Evolutionary conservation across 306 rosid species (phyloP), one percentile per base, ranked within the genome.

Genomic region (Cercis canadensis): DNA sequence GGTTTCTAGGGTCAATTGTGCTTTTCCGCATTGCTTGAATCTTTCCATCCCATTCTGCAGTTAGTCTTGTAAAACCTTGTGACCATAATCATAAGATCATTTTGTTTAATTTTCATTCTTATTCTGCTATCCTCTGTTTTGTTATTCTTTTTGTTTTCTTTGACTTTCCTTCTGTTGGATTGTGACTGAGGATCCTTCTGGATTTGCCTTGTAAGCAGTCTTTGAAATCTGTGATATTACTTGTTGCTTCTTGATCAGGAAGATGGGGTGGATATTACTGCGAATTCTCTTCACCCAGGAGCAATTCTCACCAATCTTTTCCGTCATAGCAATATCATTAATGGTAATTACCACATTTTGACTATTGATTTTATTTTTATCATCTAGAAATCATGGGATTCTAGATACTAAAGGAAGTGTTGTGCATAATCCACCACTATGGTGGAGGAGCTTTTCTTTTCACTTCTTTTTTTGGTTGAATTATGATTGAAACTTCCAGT

Each of bases 241-340:
- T 65, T 51, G 47, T 74, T 74, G 40, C 64, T 62, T 84, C 82
- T 81, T 79, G 65, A 66, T 67, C 92, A 91, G 99, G 96, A 86
- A 72, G 92, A 85, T 47, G 85, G 80, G 34, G 82, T 62, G 43
- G 69, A 86, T 57, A 85, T 89, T 67, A 89, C 87, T 33, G 97
- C 90, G 67, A 94, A 94, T 82, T 85, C 96, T 63, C 87, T 94
- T 85, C 99, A 94, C 67, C 99, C 96, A 0, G 99, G 99, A 67
- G 11, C 57, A 77, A 83, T 94, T 17, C 2, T 12, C 36, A 91
- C 97, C 70, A 86, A 89, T 75, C 86, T 94, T 75, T 84, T 82
- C 56, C 96, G 99, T 40, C 33, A 87, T 43, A 79, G 1, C 64
- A 32, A 19, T 55, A 7, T 62, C 39, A 0, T 82, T 7, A 69